These are phyloP conservation scores for Cryphonectria carpinicola DNA, from an alignment of 2,329 filamentous ascomycete genomes.

Conservation along the genomic window DNA sequence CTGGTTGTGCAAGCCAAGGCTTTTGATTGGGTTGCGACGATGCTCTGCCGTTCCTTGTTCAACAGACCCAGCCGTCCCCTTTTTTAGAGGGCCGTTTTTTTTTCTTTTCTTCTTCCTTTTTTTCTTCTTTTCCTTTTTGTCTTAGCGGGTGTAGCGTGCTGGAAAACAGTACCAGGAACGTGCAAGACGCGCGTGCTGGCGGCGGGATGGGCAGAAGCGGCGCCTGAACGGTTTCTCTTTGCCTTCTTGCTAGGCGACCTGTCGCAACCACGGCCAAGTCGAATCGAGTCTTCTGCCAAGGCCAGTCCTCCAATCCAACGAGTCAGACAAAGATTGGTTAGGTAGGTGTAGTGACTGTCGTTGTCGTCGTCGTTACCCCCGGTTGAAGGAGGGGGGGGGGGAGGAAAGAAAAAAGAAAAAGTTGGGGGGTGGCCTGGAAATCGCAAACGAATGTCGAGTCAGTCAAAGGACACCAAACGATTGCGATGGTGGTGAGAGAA, in stretches of 20 bases:
- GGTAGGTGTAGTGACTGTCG: slow-evolving; percentile 4
- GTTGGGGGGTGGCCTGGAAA: not conserved
- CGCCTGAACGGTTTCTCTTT: slow-evolving; percentile 9
- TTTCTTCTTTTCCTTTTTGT: no score
- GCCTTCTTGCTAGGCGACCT: not conserved
- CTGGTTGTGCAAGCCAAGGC: slow-evolving; percentile 1
- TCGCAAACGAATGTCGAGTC: slow-evolving; percentile 17
- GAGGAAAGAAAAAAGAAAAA: not conserved
- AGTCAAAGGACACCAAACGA: slow-evolving; percentile 7
- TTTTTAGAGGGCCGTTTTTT: not conserved
- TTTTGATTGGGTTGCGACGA: slow-evolving; percentile 5
- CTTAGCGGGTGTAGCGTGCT: slow-evolving; percentile 8
- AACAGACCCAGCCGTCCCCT: slow-evolving; percentile 11
- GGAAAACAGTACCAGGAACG: slow-evolving; percentile 11
- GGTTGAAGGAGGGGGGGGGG: not conserved
- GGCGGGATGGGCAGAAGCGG: not conserved
- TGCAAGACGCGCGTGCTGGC: slow-evolving; percentile 9
- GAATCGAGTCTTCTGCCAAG: not conserved
- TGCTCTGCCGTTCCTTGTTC: not conserved
- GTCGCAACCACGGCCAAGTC: not conserved
- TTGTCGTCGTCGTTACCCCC: slow-evolving; percentile 3
- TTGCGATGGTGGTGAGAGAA: slow-evolving; percentile 1
- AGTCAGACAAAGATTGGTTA: slow-evolving; percentile 8
- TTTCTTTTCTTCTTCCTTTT: not conserved
- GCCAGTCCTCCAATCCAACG: not conserved